These are phyloP conservation scores for Beta corolliflora DNA, from an alignment of 179 eudicot genomes.

Conservation along the genomic window DNA sequence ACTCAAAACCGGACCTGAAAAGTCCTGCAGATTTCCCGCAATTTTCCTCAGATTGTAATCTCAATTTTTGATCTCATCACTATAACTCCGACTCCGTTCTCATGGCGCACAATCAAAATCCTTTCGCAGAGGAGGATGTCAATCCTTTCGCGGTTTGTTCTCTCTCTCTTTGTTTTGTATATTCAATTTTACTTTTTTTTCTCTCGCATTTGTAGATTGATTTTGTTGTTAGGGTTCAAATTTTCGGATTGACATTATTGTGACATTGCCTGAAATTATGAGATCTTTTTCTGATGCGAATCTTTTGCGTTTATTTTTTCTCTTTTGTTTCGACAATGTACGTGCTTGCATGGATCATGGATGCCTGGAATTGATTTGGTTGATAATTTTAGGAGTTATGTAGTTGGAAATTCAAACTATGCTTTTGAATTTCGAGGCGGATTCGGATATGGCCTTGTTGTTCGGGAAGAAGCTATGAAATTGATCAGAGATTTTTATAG, in stretches of 20 bases:
- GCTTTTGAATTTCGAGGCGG: background rate
- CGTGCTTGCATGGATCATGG: slow-evolving; percentile 2
- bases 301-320: background rate
- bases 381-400: background rate
- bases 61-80: background rate
- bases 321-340: background rate
- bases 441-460: too few relatives aligned
- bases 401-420: background rate
- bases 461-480: background rate
- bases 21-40: background rate
- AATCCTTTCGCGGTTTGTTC: slow-evolving; percentile 36
- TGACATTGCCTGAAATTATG: background rate
- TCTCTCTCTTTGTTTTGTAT: background rate
- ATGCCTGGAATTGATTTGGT: background rate
- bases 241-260: background rate
- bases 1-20: background rate
- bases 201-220: background rate
- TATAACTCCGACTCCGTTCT: background rate
- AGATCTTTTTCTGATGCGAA: background rate
- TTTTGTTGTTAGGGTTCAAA: background rate
- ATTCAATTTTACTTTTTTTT: background rate
- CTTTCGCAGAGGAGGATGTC: slow-evolving; percentile 25
- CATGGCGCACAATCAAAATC: slow-evolving; percentile 26
- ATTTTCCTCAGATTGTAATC: background rate
- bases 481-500: background rate